Conservation (phyloP, 1,139 yeast species). For the Blastobotrys capitulatus region DNA sequence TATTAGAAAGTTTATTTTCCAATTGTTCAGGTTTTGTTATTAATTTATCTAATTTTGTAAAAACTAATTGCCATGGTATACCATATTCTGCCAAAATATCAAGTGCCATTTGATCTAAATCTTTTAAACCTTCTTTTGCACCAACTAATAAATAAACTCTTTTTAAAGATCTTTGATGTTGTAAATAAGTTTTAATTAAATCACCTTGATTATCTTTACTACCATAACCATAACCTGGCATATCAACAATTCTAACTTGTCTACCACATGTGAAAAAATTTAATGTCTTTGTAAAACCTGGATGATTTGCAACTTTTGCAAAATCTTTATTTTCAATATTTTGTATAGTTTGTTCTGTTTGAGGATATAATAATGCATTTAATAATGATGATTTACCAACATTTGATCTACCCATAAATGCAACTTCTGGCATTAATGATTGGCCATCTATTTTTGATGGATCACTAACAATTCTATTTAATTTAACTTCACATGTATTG, state of each 20-base stretch:
- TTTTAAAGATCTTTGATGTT: slow-evolving; percentile 46
- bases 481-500: slow-evolving; percentile 11
- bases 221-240: slow-evolving; percentile 86
- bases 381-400: slow-evolving; percentile 79
- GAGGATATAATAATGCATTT: slow-evolving; percentile 39
- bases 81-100: slow-evolving; percentile 49
- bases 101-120: slow-evolving; percentile 50
- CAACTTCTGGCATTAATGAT: slow-evolving; percentile 51
- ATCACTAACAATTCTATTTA: slow-evolving; percentile 12
- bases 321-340: slow-evolving; percentile 33
- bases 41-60: slow-evolving; percentile 65
- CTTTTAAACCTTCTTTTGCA: slow-evolving; percentile 49
- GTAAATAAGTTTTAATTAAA: slow-evolving; percentile 57
- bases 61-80: slow-evolving; percentile 63
- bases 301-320: slow-evolving; percentile 54
- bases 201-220: slow-evolving; percentile 58
- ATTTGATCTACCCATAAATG: slow-evolving; percentile 73
- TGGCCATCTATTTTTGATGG: slow-evolving; percentile 12
- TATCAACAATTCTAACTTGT: slow-evolving; percentile 61
- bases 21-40: slow-evolving; percentile 14
- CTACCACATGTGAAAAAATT: slow-evolving; percentile 67
- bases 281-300: slow-evolving; percentile 74
- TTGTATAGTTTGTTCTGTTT: slow-evolving; percentile 34
- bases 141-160: slow-evolving; percentile 60
- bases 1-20: background rate